phyloP scores from a whole-genome alignment of 116 monocot genomes.

The Cymodocea nodosa region DNA sequence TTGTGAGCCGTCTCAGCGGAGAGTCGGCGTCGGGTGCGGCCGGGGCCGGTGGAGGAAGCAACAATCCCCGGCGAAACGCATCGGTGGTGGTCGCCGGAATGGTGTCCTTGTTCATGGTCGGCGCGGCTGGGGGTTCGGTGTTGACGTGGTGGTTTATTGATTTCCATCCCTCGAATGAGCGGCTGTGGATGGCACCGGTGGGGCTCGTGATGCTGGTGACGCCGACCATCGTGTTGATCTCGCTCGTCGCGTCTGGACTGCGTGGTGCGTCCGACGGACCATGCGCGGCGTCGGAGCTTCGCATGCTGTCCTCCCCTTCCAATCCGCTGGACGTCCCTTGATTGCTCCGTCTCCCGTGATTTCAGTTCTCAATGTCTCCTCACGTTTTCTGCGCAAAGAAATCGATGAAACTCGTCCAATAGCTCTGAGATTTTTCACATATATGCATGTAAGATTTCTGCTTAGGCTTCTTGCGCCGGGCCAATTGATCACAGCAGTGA shows the following conservation, averaged over 20 bases:
- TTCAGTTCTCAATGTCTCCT: too few relatives aligned
- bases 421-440: too few relatives aligned
- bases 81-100: neutral
- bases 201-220: constrained; percentile 36
- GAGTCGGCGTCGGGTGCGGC: neutral
- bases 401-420: too few relatives aligned
- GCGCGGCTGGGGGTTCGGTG: constrained; percentile 19
- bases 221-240: constrained; percentile 24
- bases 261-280: neutral
- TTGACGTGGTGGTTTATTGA: constrained; percentile 25
- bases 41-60: neutral
- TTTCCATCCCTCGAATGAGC: constrained; percentile 23
- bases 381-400: too few relatives aligned
- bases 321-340: neutral
- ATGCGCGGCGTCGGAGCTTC: neutral
- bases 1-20: too few relatives aligned
- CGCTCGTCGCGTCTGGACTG: constrained; percentile 15
- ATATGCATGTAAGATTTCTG: too few relatives aligned
- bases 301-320: neutral
- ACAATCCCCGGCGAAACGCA: neutral
- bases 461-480: too few relatives aligned
- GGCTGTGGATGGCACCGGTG: constrained; percentile 52
- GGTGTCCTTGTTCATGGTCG: neutral
- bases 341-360: too few relatives aligned
- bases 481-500: too few relatives aligned